phyloP scores from a whole-genome alignment of 2,329 filamentous ascomycete genomes.

The Trichophyton simii region DNA sequence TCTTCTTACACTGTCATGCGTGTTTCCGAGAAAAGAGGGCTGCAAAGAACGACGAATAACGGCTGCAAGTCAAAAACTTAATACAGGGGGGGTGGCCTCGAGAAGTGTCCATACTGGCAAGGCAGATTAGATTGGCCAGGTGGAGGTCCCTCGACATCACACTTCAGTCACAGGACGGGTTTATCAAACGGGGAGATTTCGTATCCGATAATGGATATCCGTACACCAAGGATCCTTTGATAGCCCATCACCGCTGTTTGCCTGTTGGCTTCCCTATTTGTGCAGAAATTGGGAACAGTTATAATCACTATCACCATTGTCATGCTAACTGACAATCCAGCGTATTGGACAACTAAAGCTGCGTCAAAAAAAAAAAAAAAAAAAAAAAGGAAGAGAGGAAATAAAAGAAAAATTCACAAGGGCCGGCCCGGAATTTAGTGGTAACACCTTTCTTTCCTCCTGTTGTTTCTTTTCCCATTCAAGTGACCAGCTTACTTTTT shows the following conservation, averaged over 20 bases:
- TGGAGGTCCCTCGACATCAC: not conserved
- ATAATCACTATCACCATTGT: not conserved
- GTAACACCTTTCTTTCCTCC: no score
- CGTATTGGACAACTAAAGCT: not conserved
- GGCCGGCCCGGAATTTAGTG: not conserved
- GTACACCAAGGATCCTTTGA: not conserved
- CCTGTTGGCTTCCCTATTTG: not conserved
- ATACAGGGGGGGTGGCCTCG: not conserved
- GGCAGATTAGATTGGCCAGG: not conserved
- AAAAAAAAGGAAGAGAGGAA: not conserved
- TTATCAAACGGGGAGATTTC: not conserved
- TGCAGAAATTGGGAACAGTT: not conserved
- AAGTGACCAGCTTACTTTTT: not conserved
- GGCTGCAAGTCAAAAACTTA: not conserved
- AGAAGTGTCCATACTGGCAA: not conserved
- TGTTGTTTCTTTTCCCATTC: not conserved
- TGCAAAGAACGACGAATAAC: not conserved
- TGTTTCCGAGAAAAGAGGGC: not conserved
- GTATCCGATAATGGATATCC: not conserved
- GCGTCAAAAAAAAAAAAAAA: not conserved
- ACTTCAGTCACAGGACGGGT: not conserved
- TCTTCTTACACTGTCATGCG: no score
- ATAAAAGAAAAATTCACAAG: not conserved
- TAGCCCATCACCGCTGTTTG: not conserved
- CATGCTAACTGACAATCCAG: not conserved